Evolutionary conservation across 192 early-diverging fungal genomes (phyloP).

Genomic region (Endogone sp.): DNA sequence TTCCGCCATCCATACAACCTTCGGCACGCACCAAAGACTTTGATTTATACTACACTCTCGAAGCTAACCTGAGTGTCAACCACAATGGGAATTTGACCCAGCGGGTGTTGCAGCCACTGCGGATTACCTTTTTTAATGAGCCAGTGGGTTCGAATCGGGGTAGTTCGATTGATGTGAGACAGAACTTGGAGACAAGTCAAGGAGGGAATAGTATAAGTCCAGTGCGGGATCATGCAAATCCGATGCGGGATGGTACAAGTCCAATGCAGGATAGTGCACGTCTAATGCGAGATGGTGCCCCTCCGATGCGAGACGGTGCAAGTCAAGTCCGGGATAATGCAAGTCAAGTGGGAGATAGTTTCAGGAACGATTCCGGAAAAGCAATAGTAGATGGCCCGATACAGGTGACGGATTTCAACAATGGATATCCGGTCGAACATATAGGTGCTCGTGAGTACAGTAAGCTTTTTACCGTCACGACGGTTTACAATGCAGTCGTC

Average conservation of each 20-base stretch:
- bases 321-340: too few relatives aligned
- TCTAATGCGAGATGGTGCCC: too few relatives aligned
- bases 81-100: neutral
- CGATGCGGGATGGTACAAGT: too few relatives aligned
- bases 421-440: neutral
- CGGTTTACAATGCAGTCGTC: too few relatives aligned
- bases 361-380: neutral
- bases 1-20: neutral
- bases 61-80: neutral
- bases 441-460: neutral
- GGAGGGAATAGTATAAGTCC: too few relatives aligned
- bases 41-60: neutral
- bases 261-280: neutral
- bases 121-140: neutral
- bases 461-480: neutral
- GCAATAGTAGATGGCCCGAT: neutral
- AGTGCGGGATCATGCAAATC: too few relatives aligned
- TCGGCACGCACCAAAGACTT: neutral
- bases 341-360: neutral
- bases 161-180: neutral
- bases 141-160: neutral
- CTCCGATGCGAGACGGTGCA: too few relatives aligned
- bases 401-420: neutral
- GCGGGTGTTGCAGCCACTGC: neutral
- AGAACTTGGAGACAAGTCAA: neutral